phyloP scores from a whole-genome alignment of 2,329 filamentous ascomycete species.

The Fusarium floridanum region DNA sequence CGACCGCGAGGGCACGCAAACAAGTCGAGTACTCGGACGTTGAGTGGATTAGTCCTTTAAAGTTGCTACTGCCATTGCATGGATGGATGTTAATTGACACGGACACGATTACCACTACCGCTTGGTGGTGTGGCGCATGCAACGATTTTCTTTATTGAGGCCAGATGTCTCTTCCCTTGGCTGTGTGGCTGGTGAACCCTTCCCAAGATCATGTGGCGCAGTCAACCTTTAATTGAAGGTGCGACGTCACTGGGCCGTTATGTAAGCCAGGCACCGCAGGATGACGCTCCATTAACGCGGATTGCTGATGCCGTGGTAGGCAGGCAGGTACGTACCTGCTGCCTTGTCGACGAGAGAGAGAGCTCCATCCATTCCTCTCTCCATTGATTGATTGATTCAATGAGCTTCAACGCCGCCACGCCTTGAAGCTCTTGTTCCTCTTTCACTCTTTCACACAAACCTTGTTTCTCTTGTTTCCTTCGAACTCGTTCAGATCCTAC shows the following conservation, averaged over 20 bases:
- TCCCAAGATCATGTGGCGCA: not conserved
- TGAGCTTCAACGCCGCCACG: slow-evolving; percentile 33
- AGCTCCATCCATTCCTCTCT: slow-evolving; percentile 16
- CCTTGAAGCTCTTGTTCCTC: slow-evolving; percentile 19
- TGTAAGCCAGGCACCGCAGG: slow-evolving; percentile 45
- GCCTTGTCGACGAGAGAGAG: slow-evolving; percentile 2
- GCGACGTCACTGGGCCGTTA: slow-evolving; percentile 37
- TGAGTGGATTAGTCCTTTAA: slow-evolving; percentile 3
- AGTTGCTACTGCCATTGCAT: not conserved
- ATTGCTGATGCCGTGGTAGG: not conserved
- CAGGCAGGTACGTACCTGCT: slow-evolving; percentile 27
- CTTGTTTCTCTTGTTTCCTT: not conserved
- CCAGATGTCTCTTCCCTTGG: slow-evolving; percentile 32
- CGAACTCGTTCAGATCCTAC: not conserved
- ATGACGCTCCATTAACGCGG: slow-evolving; percentile 41
- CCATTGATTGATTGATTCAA: slow-evolving; percentile 35
- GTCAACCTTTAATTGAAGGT: slow-evolving; percentile 16
- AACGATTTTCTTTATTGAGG: slow-evolving; percentile 36
- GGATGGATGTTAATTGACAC: slow-evolving; percentile 22
- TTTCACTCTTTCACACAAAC: not conserved
- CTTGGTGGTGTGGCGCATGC: slow-evolving; percentile 36
- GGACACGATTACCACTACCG: slow-evolving; percentile 23
- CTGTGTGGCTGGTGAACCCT: slow-evolving; percentile 15
- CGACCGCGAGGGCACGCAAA: slow-evolving; percentile 9
- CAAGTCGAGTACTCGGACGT: not conserved